phyloP scores from a whole-genome alignment of 2,329 filamentous ascomycete genomes.

The Colletotrichum tofieldiae region DNA sequence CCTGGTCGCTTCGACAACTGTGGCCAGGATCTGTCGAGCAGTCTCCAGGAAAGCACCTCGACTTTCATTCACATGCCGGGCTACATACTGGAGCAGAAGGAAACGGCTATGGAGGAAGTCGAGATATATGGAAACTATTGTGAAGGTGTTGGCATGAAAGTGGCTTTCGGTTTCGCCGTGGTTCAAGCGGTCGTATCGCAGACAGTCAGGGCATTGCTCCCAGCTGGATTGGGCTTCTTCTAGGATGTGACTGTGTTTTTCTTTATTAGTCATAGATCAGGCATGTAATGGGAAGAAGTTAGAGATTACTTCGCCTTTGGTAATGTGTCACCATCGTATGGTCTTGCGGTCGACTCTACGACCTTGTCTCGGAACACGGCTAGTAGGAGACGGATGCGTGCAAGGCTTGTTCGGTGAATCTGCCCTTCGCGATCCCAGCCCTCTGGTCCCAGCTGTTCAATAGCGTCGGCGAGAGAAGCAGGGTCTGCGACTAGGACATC shows the following conservation, averaged over 20 bases:
- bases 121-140: neutral
- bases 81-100: neutral
- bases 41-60: slow-evolving; percentile 1
- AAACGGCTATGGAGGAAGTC: neutral
- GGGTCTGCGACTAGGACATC: neutral
- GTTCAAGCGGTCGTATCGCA: neutral
- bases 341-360: too few species aligned
- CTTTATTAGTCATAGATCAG: too few species aligned
- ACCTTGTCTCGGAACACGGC: too few species aligned
- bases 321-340: too few species aligned
- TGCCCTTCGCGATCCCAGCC: too few species aligned
- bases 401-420: too few species aligned
- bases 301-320: too few species aligned
- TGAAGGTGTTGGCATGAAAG: neutral
- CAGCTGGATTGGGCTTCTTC: neutral
- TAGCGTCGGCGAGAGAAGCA: neutral
- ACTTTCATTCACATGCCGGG: neutral
- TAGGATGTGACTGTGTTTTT: neutral
- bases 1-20: neutral
- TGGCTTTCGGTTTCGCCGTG: neutral
- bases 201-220: neutral
- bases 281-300: too few species aligned
- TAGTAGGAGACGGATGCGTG: too few species aligned
- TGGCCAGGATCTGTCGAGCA: neutral
- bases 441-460: too few species aligned